Percentiles rank a stretch among this genome's conserved stretches.
These are phyloP conservation scores for Epichloe aotearoae DNA, from an alignment of 2,329 filamentous ascomycete genomes.

Conservation along the genomic window DNA sequence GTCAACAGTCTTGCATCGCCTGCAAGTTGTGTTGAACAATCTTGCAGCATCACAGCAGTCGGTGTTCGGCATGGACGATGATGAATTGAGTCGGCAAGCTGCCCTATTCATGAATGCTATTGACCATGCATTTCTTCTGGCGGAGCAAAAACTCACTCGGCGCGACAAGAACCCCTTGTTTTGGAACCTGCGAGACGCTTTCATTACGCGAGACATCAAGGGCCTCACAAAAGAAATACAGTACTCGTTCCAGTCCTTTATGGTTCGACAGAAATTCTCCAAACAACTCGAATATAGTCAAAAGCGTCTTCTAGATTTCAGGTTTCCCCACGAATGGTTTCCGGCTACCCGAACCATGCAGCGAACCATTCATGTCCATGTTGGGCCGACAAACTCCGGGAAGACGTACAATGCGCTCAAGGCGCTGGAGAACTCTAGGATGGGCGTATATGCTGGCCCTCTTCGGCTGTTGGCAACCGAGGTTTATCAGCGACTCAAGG, in stretches of 20 bases:
- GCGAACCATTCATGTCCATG: slow-evolving; percentile 78
- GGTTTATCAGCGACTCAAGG: slow-evolving; percentile 76
- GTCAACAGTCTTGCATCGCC: slow-evolving; percentile 21
- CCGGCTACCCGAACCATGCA: slow-evolving; percentile 69
- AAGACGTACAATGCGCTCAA: slow-evolving; percentile 94
- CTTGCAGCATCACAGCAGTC: slow-evolving; percentile 13
- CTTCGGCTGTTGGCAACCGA: slow-evolving; percentile 83
- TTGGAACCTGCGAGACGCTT: slow-evolving; percentile 45
- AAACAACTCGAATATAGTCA: slow-evolving; percentile 44
- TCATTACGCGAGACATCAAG: slow-evolving; percentile 35
- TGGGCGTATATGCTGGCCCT: slow-evolving; percentile 82
- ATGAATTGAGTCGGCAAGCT: slow-evolving; percentile 31
- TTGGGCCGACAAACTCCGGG: slow-evolving; percentile 93
- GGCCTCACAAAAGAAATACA: slow-evolving; percentile 46
- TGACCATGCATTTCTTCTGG: slow-evolving; percentile 30
- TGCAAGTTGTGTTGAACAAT: slow-evolving; percentile 21
- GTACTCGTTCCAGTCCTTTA: slow-evolving; percentile 54
- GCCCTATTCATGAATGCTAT: slow-evolving; percentile 32
- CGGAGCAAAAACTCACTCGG: slow-evolving; percentile 23
- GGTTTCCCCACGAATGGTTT: slow-evolving; percentile 89
- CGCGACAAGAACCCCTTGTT: slow-evolving; percentile 39
- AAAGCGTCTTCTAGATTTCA: slow-evolving; percentile 59
- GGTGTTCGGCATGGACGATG: slow-evolving; percentile 17
- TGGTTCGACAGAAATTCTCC: slow-evolving; percentile 45
- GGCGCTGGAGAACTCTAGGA: slow-evolving; percentile 60